Evolutionary conservation across 1,284 basidiomycete genomes (phyloP).

Genomic region (Volvariella surrecta): DNA sequence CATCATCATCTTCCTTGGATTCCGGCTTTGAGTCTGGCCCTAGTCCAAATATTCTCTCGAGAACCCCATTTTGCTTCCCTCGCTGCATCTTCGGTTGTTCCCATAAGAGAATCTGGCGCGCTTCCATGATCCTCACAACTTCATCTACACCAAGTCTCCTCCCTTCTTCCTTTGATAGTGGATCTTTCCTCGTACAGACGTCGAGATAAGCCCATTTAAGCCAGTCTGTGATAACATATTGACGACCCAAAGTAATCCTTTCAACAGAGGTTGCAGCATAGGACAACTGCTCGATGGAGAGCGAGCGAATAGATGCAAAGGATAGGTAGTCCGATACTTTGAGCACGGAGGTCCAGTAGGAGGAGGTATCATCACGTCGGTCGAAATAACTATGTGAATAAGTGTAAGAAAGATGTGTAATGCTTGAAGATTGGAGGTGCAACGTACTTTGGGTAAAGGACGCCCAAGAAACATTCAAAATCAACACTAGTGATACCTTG

Average conservation of each 20-base stretch:
- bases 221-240: constrained; percentile 23
- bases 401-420: background rate
- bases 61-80: no score
- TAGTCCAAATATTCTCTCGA: no score
- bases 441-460: constrained; percentile 27
- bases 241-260: constrained; percentile 23
- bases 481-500: constrained; percentile 13
- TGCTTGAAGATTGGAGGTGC: background rate
- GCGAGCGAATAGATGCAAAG: constrained; percentile 22
- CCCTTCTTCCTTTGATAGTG: constrained; percentile 21
- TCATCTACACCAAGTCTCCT: constrained; percentile 16
- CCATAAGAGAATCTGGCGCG: no score
- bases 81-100: no score
- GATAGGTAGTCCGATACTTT: constrained; percentile 23
- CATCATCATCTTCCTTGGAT: no score
- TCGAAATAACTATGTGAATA: constrained; percentile 9
- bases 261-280: constrained; percentile 21
- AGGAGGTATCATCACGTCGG: constrained; percentile 22
- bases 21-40: no score
- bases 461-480: constrained; percentile 22
- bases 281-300: constrained; percentile 24
- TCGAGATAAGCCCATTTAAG: constrained; percentile 26
- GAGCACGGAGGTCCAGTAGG: constrained; percentile 30
- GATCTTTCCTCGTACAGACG: constrained; percentile 19
- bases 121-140: no score